Evolutionary conservation across 2,329 filamentous ascomycete genomes (phyloP), one percentile per base, ranked within the genome.

Genomic region (Exophiala calicioides): DNA sequence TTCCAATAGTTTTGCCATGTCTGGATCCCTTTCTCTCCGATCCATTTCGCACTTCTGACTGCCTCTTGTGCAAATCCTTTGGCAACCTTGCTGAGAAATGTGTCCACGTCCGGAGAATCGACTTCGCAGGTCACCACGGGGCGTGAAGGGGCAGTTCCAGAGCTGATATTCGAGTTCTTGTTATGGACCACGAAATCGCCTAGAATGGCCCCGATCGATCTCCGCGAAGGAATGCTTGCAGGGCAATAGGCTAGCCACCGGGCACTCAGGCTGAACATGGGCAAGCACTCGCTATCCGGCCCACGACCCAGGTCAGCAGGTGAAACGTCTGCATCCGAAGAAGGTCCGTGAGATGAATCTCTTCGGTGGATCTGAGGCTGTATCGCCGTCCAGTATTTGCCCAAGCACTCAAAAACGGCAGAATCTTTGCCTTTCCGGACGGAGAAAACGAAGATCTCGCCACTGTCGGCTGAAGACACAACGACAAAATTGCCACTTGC

Each of bases 371-470:
- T 64, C 32, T 62, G 64, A 10, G 64, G 78, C 62, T 93, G 88
- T 20, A 95, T 73, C 33, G 83, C 84, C 1, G 93, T 96, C 93
- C 93, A 98, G 13, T 94, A 72, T 69, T 98, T 98, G 15, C 85
- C 90, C 44, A 93, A 75, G 60, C 90, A 96, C 48, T 74, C 72
- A 61, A 81, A 85, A 10, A 53, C 50, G 23, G 52, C 55, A 8
- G 52, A 46, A 12, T 50, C 47, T 10, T 55, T 57, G 34, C 56
- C 55, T 18, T 45, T 51, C 27, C 52, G 58, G 42, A 65, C 53
- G 23, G 73, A 64, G 78, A 84, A 97, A 5, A 95, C 73, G 76
- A 86, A 95, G 34, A 91, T 83, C 68, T 97, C 91, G 9, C 91
- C 91, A 38, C 88, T 95, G 16, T 77, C 70, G 2, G 89, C 90